Evolutionary conservation across 352 stramenopile species (phyloP), one percentile per base, ranked within the genome.

Genomic region (Pythium aristosporum): DNA sequence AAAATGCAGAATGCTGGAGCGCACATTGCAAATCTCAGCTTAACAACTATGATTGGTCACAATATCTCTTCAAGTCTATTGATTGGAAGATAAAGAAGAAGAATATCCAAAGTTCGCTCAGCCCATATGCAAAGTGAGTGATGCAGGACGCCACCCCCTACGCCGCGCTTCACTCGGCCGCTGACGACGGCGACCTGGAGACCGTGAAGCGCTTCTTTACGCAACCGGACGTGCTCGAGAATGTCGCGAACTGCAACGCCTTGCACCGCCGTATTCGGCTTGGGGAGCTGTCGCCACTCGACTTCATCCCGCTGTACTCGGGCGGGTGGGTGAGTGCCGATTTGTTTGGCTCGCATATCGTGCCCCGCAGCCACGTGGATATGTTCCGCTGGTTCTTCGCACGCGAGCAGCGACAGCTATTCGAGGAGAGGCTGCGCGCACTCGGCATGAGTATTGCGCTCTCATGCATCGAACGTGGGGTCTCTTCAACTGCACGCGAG

Each of bases 301-400:
- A 32, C 18, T 3, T 1, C 8, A n/a, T 15, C 16, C 44, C n/a
- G 44, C 32, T 8, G 44, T 30, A 50, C 44, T 10, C 39, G 20
- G 5, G 25, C 25, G 25, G 25, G 25, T 30, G 25, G 25, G 3
- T n/a, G n/a, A n/a, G n/a, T n/a, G n/a, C 3, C 25, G 25, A 30
- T 30, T 30, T 30, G 25, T 32, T 58, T 36, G 36, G 9, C 3
- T 34, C 36, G 36, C 2, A 13, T n/a, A 32, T 48, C 15, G 23
- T 58, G 9, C 3, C 2, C n/a, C 10, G 18, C 18, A 3, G n/a
- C 10, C 51, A 49, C 2, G 36, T 49, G 20, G 52, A 59, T 5
- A 10, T 59, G 2, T 49, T 59, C 37, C 18, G 34, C 36, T 49
- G 52, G 52, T 37, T 59, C 52, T 59, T 60, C n/a, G 41, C 53